Evolutionary conservation across 495 filamentous ascomycete species (phyloP), one percentile per base, ranked within the genome.

Genomic region (Xylaria telfairii): DNA sequence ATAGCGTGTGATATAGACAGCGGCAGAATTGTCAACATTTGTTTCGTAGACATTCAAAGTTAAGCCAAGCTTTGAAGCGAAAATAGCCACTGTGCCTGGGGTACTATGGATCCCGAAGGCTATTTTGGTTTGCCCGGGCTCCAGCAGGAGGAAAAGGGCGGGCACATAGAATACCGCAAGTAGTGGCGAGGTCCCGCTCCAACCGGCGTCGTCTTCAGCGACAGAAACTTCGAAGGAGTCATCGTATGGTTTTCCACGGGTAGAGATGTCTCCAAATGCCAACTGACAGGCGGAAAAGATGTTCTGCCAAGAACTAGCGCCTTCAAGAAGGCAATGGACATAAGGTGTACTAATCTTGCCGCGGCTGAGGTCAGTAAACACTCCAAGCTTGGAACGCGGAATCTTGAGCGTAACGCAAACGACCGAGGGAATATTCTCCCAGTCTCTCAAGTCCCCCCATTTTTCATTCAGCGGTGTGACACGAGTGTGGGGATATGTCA

Each of bases 381-480:
- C 60, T 41, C 7, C 19, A 7, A 67, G 56, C 24, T 54, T 67
- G 2, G 41, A 57, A 5, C 74, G 64, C 26, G 82, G 81, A 26
- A 85, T 71, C 4, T 75, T 71, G 34, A 84, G 68, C 2, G 81
- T 84, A 19, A 84, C 70, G 21, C 77, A 80, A 21, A 84, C 70
- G 21, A 72, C 67, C 3, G 71, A 24, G 0, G 82, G 83, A 10
- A 82, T 74, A 15, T 75, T 24, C 1, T 72, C 68, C 82, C 83
- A 85, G 21, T 73, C 72, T 21, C 53, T 46, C 49, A 76, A 56
- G 37, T 69, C 63, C 56, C 65, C 68, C 66, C 41, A 63, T 37
- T 67, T 67, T 41, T 34, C 42, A 34, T 37, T 24, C 12, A 41
- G 1, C 15, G 47, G 53, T 19, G n/a, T 26, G 19, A 66, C 12